These are phyloP conservation scores for Triglochin maritima DNA, from an alignment of 106 monocot species.

Conservation along the genomic window DNA sequence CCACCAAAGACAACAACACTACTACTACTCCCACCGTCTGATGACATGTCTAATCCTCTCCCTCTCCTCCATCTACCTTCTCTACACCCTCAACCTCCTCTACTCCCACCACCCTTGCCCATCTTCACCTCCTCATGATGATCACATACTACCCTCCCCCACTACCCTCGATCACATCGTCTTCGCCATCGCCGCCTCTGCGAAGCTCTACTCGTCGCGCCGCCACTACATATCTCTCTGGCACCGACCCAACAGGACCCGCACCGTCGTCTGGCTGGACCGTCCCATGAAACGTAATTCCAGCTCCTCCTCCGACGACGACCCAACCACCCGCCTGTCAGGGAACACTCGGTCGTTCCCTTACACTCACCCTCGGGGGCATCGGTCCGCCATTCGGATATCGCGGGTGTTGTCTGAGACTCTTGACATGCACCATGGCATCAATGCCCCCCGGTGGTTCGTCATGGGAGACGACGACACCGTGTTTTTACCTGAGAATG, in stretches of 20 bases:
- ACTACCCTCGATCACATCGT: conserved; percentile 35
- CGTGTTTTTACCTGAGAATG: conserved; percentile 63
- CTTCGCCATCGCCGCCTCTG: conserved; percentile 69
- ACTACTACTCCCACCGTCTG: too few species aligned
- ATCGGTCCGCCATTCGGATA: conserved; percentile 48
- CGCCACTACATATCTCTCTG: conserved; percentile 44
- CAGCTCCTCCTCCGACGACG: conserved; percentile 3
- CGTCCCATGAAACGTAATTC: conserved; percentile 2
- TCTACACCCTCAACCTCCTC: neutral
- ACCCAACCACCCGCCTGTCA: conserved; percentile 21
- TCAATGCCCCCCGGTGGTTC: conserved; percentile 43
- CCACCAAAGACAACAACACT: too few species aligned
- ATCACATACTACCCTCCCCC: neutral
- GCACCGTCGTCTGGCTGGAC: conserved; percentile 10
- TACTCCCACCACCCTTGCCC: conserved; percentile 1
- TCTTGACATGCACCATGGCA: conserved; percentile 16
- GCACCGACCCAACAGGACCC: conserved; percentile 27
- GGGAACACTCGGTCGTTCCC: conserved; percentile 43
- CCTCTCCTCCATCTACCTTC: conserved; percentile 8
- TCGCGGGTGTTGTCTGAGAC: conserved; percentile 40
- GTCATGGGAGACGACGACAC: conserved; percentile 95
- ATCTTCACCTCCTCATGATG: neutral
- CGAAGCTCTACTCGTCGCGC: conserved; percentile 29
- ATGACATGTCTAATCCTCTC: neutral
- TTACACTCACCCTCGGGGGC: conserved; percentile 47